These are phyloP conservation scores for Neurospora terricola DNA, from an alignment of 495 filamentous ascomycete genomes.

Conservation along the genomic window DNA sequence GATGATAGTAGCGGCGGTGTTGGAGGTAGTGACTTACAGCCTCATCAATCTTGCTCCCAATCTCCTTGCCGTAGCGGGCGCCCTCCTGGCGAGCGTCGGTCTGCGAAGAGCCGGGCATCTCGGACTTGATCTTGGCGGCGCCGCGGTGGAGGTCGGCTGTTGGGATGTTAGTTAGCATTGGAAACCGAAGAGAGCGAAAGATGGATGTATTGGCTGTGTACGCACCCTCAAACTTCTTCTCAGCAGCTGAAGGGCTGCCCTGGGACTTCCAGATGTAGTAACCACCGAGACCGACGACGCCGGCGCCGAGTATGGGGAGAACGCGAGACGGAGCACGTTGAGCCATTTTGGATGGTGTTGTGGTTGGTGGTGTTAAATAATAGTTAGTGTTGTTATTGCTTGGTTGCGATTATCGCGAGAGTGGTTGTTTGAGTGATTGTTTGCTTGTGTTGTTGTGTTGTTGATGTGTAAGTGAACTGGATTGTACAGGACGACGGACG, in stretches of 20 bases:
- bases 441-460: background rate
- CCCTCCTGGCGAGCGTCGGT: constrained; percentile 31
- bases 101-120: constrained; percentile 34
- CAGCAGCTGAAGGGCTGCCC: constrained; percentile 68
- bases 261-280: constrained; percentile 92
- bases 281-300: constrained; percentile 56
- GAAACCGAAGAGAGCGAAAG: too few relatives aligned
- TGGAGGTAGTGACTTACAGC: constrained; percentile 37
- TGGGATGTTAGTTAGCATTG: too few relatives aligned
- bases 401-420: constrained; percentile 3
- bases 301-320: constrained; percentile 49
- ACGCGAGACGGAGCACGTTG: constrained; percentile 34
- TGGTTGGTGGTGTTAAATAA: constrained; percentile 7
- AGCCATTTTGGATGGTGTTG: constrained; percentile 31
- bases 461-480: background rate
- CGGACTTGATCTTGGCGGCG: constrained; percentile 53
- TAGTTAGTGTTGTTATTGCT: constrained; percentile 1
- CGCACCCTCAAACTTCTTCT: constrained; percentile 74
- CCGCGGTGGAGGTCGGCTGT: constrained; percentile 55
- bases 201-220: background rate
- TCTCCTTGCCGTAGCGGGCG: constrained; percentile 30
- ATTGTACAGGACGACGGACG: background rate
- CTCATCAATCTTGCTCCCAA: constrained; percentile 36
- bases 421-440: background rate
- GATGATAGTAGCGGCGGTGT: too few relatives aligned